phyloP scores from a whole-genome alignment of 2,329 filamentous ascomycete genomes.

The Colletotrichum spinosum region DNA sequence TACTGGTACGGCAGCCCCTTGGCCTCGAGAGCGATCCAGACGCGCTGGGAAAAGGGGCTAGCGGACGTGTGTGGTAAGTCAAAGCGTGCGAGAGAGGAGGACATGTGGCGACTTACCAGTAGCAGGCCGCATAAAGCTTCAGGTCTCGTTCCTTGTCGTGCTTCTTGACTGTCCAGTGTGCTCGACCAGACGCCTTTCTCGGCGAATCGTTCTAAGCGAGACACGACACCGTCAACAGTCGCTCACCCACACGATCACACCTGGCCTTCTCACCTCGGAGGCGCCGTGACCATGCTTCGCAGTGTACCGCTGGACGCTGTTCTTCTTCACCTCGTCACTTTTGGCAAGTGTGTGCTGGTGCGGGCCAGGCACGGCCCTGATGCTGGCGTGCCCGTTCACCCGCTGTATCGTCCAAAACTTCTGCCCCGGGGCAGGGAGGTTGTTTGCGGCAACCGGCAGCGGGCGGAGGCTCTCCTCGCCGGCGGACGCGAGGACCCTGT shows the following conservation, averaged over 20 bases:
- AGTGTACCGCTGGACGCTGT: constrained; percentile 76
- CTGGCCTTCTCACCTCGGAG: constrained; percentile 71
- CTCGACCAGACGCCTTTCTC: constrained; percentile 78
- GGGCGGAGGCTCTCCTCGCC: constrained; percentile 31
- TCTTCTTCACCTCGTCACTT: constrained; percentile 85
- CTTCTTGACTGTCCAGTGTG: constrained; percentile 75
- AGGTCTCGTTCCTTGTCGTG: constrained; percentile 78
- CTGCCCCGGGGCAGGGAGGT: constrained; percentile 44
- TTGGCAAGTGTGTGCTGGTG: constrained; percentile 80
- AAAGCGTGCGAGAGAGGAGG: too few relatives aligned
- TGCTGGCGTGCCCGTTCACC: constrained; percentile 80
- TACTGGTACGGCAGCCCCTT: constrained; percentile 87
- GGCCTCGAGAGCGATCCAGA: constrained; percentile 89
- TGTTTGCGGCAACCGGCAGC: constrained; percentile 38
- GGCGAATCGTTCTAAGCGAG: constrained; percentile 25
- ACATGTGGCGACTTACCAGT: constrained; percentile 69
- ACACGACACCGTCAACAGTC: not conserved
- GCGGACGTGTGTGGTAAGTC: not conserved
- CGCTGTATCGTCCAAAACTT: constrained; percentile 81
- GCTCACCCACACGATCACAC: constrained; percentile 65
- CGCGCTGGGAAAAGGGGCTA: constrained; percentile 86
- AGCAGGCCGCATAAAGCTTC: constrained; percentile 85
- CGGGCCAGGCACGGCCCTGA: constrained; percentile 76
- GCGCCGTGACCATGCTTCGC: constrained; percentile 73
- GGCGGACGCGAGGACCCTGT: constrained; percentile 38